Conservation (phyloP, 208 protist species). For the Leishmania turanica region DNA sequence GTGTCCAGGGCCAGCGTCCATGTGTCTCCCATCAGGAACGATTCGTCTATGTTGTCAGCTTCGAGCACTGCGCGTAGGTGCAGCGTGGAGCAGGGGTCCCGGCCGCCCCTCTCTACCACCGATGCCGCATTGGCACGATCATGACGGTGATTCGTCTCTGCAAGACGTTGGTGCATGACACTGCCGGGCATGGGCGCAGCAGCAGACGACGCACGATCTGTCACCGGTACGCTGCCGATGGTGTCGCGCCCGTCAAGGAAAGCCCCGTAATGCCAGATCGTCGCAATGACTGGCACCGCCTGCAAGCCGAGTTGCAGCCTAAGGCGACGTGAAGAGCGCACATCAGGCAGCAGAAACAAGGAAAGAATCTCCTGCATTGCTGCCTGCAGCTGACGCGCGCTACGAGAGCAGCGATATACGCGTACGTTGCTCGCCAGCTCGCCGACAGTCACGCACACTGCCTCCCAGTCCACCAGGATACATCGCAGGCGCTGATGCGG, state of each 20-base stretch:
- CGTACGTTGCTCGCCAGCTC: not conserved
- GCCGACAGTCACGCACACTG: conserved; percentile 32
- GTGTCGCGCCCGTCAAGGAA: not conserved
- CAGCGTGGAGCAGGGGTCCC: not conserved
- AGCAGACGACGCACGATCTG: not conserved
- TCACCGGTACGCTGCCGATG: not conserved
- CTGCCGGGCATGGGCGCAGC: not conserved
- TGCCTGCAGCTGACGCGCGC: conserved; percentile 34
- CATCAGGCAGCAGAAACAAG: conserved; percentile 21
- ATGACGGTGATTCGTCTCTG: too few species aligned
- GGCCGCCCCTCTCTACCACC: not conserved
- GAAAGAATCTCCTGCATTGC: conserved; percentile 45
- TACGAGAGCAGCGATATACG: conserved; percentile 46
- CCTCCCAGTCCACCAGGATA: conserved; percentile 29
- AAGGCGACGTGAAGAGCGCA: conserved; percentile 11
- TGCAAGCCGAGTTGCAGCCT: conserved; percentile 12
- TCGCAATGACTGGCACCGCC: conserved; percentile 20
- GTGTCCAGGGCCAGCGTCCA: conserved; percentile 42
- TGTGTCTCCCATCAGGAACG: conserved; percentile 51
- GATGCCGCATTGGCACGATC: not conserved
- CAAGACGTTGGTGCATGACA: not conserved
- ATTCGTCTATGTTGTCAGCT: conserved; percentile 45
- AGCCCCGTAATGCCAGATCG: conserved; percentile 12
- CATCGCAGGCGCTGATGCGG: conserved; percentile 18
- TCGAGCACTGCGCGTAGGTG: conserved; percentile 33